Evolutionary conservation across 2,329 filamentous ascomycete genomes (phyloP), one percentile per base, ranked within the genome.

Genomic region (Ceratocystis lukuohia): DNA sequence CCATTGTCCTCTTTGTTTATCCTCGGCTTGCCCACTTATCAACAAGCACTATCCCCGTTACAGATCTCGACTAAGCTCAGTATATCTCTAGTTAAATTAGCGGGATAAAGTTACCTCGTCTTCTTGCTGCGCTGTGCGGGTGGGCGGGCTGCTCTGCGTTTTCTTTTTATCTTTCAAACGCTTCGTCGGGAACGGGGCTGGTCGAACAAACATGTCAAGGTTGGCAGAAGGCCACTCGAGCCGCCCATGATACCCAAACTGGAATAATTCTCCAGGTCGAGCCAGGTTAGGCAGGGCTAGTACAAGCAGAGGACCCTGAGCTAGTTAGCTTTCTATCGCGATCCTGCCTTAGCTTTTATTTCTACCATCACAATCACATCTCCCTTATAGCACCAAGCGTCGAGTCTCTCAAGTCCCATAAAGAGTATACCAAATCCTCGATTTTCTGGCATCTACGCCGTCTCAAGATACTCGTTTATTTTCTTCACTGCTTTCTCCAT

Each of bases 11-110:
- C 17, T 57, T 17, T 57, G 17, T 25, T n/a, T 59, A 7, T 59
- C 22, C 6, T 37, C 56, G 6, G 25, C 15, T 25, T 53, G 15
- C 25, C 28, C 28, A 37, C 30, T 37, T 37, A 25, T 15, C 56
- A 33, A n/a, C 56, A 59, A 5, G 56, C 56, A 59, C 56, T 20
- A 59, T 59, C 56, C 56, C 56, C 56, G 56, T 59, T 8, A 59
- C 22, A n/a, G 17, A 15, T n/a, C 37, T 8, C 12, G 12, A 37
- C 56, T 37, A 37, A 59, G 56, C 56, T 37, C 22, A 22, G 25
- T 59, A n/a, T 12, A 30, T n/a, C 30, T 28, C 15, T n/a, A n/a
- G 56, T 59, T 30, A 37, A 37, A 59, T 59, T 10, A n/a, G 30
- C n/a, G 56, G 33, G 2, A 37, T 30, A 30, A 59, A 37, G 56